phyloP scores from a whole-genome alignment of 1,284 basidiomycete species.

The Ustilago lituana region DNA sequence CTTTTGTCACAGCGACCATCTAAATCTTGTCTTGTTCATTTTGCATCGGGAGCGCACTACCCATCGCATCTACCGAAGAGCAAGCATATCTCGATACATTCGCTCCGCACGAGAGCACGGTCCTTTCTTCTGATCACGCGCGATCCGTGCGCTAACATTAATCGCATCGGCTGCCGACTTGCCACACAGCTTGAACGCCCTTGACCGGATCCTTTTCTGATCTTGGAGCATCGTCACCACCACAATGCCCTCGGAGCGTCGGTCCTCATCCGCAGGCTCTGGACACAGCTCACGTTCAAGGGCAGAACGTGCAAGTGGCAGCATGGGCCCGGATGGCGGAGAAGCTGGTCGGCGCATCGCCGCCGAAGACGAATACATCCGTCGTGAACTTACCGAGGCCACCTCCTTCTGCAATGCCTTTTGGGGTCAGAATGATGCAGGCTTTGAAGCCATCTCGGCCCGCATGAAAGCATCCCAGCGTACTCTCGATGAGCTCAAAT shows the following conservation, averaged over 20 bases:
- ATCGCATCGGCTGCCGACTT: neutral
- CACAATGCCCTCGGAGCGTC: constrained; percentile 50
- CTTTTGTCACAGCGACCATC: too few relatives aligned
- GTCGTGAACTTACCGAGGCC: constrained; percentile 66
- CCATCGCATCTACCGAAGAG: too few relatives aligned
- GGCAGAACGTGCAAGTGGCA: constrained; percentile 35
- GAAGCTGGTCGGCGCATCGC: constrained; percentile 54
- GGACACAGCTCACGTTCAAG: constrained; percentile 47
- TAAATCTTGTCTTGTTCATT: too few relatives aligned
- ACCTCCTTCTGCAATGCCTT: constrained; percentile 94
- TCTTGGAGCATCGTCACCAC: neutral
- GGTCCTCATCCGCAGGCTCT: constrained; percentile 48
- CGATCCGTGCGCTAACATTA: neutral
- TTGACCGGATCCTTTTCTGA: neutral
- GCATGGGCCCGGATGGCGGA: constrained; percentile 56
- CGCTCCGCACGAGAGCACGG: neutral
- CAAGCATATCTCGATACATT: neutral
- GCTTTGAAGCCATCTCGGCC: constrained; percentile 88
- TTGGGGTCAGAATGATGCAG: constrained; percentile 79
- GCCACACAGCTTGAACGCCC: neutral
- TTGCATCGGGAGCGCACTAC: too few relatives aligned
- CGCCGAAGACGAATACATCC: constrained; percentile 58
- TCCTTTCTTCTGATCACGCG: neutral
- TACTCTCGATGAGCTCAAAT: constrained; percentile 86
- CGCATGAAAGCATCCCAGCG: constrained; percentile 84